Percentiles rank a stretch among this genome's conserved stretches.
Evolutionary conservation across 306 rosid species (phyloP).

Genomic region (Begonia masoniana): DNA sequence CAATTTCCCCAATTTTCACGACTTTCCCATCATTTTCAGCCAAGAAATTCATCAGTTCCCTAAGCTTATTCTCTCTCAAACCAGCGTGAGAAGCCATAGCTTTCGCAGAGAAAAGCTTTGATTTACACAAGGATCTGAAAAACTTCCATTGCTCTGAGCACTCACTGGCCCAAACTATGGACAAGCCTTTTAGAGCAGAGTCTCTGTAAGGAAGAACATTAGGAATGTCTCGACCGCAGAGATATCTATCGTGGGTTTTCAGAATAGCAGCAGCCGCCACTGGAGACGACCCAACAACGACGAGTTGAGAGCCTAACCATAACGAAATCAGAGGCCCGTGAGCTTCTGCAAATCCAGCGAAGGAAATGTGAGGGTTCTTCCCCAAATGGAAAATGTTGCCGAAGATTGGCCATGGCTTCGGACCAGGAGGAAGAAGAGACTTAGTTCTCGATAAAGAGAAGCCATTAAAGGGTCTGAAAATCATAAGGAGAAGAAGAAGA

Average conservation of each 20-base stretch:
- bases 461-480: too few relatives aligned
- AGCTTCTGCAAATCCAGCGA: background rate
- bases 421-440: constrained; percentile 5
- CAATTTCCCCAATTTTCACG: background rate
- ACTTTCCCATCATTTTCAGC: background rate
- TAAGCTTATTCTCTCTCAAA: constrained; percentile 1
- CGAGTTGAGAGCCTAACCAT: constrained; percentile 3
- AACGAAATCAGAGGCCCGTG: constrained; percentile 10
- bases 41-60: background rate
- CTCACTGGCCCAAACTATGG: constrained; percentile 1
- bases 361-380: background rate
- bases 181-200: background rate
- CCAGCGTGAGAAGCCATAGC: background rate
- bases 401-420: constrained; percentile 6
- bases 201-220: background rate
- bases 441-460: background rate
- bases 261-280: constrained; percentile 1
- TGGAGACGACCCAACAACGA: constrained; percentile 4
- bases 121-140: constrained; percentile 1
- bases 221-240: background rate
- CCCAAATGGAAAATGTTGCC: constrained; percentile 6
- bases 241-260: constrained; percentile 6
- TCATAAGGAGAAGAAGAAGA: too few relatives aligned
- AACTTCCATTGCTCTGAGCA: constrained; percentile 1
- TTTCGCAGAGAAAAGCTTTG: background rate